These are phyloP conservation scores for Mycena chlorophos DNA, from an alignment of 768 basidiomycete genomes.

Conservation along the genomic window DNA sequence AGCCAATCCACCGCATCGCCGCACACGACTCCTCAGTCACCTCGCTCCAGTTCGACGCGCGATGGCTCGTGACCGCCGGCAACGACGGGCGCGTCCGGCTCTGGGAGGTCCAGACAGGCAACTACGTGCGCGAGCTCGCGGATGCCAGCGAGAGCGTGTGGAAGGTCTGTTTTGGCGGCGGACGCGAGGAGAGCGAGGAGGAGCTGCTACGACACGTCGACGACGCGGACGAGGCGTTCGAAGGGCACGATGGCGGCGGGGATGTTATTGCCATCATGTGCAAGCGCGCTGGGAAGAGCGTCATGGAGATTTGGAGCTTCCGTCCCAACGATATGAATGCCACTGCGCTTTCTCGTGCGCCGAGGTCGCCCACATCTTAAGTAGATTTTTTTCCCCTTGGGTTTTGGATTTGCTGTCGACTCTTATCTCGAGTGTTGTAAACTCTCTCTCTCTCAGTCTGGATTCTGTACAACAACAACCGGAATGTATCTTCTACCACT, in stretches of 20 bases:
- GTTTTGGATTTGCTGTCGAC: background rate
- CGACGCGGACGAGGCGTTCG: slow-evolving; percentile 35
- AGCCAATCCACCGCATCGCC: slow-evolving; percentile 63
- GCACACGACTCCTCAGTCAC: slow-evolving; percentile 91
- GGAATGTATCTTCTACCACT: background rate
- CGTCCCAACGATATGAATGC: slow-evolving; percentile 45
- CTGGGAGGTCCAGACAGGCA: slow-evolving; percentile 67
- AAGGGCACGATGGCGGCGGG: slow-evolving; percentile 53
- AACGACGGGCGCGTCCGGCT: slow-evolving; percentile 83
- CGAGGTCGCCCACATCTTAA: no score
- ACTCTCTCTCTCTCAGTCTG: background rate
- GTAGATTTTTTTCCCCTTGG: background rate
- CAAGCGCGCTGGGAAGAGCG: slow-evolving; percentile 76
- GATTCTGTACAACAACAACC: background rate
- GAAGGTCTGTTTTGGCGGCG: slow-evolving; percentile 73
- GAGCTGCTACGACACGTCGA: slow-evolving; percentile 12
- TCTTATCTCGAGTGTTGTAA: slow-evolving; percentile 7
- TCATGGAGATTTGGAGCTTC: slow-evolving; percentile 86
- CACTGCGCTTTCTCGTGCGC: no score
- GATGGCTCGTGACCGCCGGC: slow-evolving; percentile 81
- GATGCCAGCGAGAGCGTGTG: slow-evolving; percentile 82
- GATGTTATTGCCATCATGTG: slow-evolving; percentile 79
- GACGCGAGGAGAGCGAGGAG: slow-evolving; percentile 9
- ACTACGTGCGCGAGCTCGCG: slow-evolving; percentile 72
- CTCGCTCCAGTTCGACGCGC: slow-evolving; percentile 80